These are phyloP conservation scores for Tuber magnatum DNA, from an alignment of 495 filamentous ascomycete species.

Conservation along the genomic window DNA sequence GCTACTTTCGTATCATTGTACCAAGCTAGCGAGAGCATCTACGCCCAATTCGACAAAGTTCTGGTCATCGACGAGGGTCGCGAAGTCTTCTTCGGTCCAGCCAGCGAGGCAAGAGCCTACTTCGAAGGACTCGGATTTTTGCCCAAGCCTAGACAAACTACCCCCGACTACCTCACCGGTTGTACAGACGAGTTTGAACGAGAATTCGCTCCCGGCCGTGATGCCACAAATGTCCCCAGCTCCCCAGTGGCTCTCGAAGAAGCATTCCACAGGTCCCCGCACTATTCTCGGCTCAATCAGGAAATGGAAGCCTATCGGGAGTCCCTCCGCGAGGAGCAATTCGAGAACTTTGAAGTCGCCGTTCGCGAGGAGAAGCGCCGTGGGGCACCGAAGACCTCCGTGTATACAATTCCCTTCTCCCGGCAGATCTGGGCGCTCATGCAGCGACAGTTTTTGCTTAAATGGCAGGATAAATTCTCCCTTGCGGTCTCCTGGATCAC, in stretches of 20 bases:
- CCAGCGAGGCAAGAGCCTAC: constrained; percentile 61
- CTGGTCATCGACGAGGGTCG: constrained; percentile 71
- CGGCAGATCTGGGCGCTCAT: constrained; percentile 74
- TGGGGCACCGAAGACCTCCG: constrained; percentile 57
- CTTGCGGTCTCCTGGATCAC: constrained; percentile 70
- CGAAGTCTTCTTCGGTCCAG: constrained; percentile 73
- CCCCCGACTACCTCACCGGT: constrained; percentile 76
- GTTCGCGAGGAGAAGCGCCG: constrained; percentile 69
- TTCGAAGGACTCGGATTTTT: constrained; percentile 77
- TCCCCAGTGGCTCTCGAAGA: constrained; percentile 56
- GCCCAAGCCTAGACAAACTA: constrained; percentile 72
- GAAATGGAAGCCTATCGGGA: constrained; percentile 65
- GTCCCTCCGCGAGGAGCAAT: constrained; percentile 54
- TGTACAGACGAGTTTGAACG: constrained; percentile 78
- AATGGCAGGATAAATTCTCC: constrained; percentile 74
- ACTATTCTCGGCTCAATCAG: constrained; percentile 50
- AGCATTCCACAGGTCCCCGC: constrained; percentile 61
- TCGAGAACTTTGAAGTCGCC: constrained; percentile 69
- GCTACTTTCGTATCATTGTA: constrained; percentile 76
- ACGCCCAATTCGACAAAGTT: constrained; percentile 80
- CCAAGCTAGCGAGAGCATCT: constrained; percentile 78
- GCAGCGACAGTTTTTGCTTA: constrained; percentile 74
- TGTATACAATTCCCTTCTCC: constrained; percentile 73
- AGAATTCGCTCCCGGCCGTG: constrained; percentile 60
- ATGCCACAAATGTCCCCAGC: constrained; percentile 57